phyloP scores from a whole-genome alignment of 257 asterid genomes.

The Leonotis leonurus region DNA sequence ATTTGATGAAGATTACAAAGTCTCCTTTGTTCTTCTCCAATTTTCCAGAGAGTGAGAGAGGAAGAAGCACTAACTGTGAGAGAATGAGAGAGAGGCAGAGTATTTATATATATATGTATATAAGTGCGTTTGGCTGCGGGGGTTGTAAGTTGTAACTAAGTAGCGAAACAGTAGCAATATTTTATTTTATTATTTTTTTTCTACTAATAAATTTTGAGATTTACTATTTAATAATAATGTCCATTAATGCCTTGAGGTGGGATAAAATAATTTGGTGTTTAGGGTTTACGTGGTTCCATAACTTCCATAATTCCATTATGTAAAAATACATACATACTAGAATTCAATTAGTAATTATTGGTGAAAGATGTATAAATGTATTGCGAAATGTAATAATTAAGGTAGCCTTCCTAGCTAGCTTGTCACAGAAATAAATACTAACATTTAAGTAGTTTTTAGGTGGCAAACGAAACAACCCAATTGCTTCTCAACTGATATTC shows the following conservation, averaged over 20 bases:
- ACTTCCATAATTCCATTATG: not conserved
- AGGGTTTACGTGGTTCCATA: conserved; percentile 1
- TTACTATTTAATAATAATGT: not conserved
- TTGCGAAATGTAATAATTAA: conserved; percentile 12
- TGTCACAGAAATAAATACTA: not conserved
- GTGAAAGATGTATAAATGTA: not conserved
- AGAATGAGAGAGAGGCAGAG: conserved; percentile 6
- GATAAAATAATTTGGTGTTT: not conserved
- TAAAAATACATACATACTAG: not conserved
- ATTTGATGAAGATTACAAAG: conserved; percentile 14
- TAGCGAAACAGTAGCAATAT: conserved; percentile 6
- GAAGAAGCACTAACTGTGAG: not conserved
- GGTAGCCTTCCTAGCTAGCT: not conserved
- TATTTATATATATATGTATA: too few relatives aligned
- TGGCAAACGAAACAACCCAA: conserved; percentile 5
- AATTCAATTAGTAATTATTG: not conserved
- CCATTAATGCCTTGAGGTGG: not conserved
- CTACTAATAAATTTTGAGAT: not conserved
- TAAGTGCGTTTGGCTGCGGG: conserved; percentile 1
- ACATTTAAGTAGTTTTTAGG: conserved; percentile 16
- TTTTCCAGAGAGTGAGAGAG: too few relatives aligned
- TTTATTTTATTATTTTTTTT: not conserved
- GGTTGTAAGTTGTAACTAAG: conserved; percentile 14
- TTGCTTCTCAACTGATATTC: not conserved
- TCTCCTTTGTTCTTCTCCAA: not conserved